Percentiles rank a stretch among this genome's conserved stretches.
Conservation (phyloP, 495 filamentous ascomycete genomes). For the Lophiotrema nucula region DNA sequence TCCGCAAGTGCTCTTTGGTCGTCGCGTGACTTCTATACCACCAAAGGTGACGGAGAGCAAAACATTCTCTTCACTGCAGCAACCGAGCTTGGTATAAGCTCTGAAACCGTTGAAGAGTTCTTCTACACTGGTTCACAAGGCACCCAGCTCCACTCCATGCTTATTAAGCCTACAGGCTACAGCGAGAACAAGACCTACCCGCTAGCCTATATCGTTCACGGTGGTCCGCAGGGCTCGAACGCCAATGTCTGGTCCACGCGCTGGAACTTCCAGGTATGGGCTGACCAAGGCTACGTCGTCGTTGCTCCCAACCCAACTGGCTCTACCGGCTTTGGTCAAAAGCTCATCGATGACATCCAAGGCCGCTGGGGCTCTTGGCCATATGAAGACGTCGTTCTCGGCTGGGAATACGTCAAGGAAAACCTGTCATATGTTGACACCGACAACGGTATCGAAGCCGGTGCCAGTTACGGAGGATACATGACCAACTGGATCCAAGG, state of each 20-base stretch:
- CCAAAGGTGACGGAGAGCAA: slow-evolving; percentile 34
- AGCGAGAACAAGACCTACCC: slow-evolving; percentile 51
- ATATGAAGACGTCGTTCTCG: slow-evolving; percentile 55
- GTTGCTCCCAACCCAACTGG: slow-evolving; percentile 56
- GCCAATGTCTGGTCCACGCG: slow-evolving; percentile 51
- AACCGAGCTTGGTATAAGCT: slow-evolving; percentile 24
- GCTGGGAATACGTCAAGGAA: slow-evolving; percentile 51
- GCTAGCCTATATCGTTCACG: slow-evolving; percentile 52
- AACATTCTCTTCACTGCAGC: slow-evolving; percentile 36
- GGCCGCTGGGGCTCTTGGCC: slow-evolving; percentile 55
- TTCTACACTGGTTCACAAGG: slow-evolving; percentile 35
- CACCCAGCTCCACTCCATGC: slow-evolving; percentile 46
- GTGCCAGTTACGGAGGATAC: slow-evolving; percentile 48
- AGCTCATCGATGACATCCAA: slow-evolving; percentile 49
- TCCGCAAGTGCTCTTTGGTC: slow-evolving; percentile 42
- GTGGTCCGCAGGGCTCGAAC: slow-evolving; percentile 54
- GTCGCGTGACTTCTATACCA: slow-evolving; percentile 42
- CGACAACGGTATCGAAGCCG: slow-evolving; percentile 50
- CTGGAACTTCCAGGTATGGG: slow-evolving; percentile 55
- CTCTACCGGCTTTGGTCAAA: slow-evolving; percentile 51
- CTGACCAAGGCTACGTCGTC: slow-evolving; percentile 59
- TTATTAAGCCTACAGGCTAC: slow-evolving; percentile 48
- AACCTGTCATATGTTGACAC: slow-evolving; percentile 53
- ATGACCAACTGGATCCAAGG: slow-evolving; percentile 62
- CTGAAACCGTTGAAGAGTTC: slow-evolving; percentile 41